A percentile compares a stretch with the other conserved stretches of the same genome.
These are phyloP conservation scores for Moricandia moricandioides DNA, from an alignment of 345 rosid genomes.

Conservation along the genomic window DNA sequence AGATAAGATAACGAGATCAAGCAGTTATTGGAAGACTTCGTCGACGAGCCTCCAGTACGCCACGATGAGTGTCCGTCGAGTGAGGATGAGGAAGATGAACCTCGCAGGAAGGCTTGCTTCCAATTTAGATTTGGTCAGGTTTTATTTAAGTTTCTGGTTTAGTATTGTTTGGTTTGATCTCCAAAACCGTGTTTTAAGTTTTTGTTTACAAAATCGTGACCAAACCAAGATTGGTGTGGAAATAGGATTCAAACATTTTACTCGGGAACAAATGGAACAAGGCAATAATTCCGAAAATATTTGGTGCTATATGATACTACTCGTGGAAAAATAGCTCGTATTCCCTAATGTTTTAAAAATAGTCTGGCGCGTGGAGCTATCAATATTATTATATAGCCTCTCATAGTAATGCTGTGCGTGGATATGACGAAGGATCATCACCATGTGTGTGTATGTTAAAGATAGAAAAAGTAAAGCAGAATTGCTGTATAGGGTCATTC, in stretches of 20 bases:
- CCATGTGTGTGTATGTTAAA: constrained; percentile 20
- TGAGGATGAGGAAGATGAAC: too few relatives aligned
- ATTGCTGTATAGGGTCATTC: constrained; percentile 13
- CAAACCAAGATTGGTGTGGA: background rate
- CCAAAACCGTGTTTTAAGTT: background rate
- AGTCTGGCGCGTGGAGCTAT: background rate
- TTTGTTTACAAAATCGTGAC: background rate
- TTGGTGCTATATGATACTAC: background rate
- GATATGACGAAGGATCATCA: constrained; percentile 20
- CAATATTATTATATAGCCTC: background rate
- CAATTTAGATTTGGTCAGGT: background rate
- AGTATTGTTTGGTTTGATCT: background rate
- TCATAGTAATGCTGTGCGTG: constrained; percentile 19
- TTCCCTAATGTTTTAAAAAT: background rate
- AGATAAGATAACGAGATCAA: background rate
- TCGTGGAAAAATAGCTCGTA: background rate
- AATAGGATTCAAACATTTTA: background rate
- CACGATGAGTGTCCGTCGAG: background rate
- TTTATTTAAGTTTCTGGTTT: background rate
- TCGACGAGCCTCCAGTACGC: background rate
- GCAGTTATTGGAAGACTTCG: background rate
- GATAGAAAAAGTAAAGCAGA: constrained; percentile 20
- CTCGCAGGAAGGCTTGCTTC: too few relatives aligned
- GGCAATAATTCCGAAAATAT: background rate
- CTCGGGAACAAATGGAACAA: background rate